Base-by-base conservation (phyloP, 495 filamentous ascomycete species). In the Xylaria telfairii region DNA sequence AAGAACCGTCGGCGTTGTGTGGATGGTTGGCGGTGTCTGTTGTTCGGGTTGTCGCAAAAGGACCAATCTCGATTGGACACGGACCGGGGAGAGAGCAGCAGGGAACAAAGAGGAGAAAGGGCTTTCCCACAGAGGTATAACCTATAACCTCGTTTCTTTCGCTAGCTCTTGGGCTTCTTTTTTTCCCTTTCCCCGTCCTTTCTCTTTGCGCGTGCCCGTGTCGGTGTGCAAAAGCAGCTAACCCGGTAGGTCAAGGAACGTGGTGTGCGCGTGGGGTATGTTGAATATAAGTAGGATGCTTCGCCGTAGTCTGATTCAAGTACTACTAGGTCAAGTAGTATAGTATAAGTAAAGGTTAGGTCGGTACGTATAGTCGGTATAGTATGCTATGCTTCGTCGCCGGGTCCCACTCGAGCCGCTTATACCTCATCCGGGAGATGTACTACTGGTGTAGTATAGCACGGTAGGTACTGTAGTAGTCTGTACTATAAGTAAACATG, bases 181-280 rank as follows among this genome's bases (percentile, higher is more conserved):
- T 17, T n/a, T 28, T 66, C 30, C 42, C 17, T 42, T 65, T 65
- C 28, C 17, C 39, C 37, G 32, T 28, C 59, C 10, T 17, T 61
- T 32, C n/a, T 66, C 26, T 21, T 19, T 44, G 28, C 24, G 61
- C n/a, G 24, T 51, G 44, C 24, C 5, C 7, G 37, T 21, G 49
- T 67, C 65, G 65, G 65, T 67, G 65, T 67, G 62, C 44, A 65
- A 21, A 49, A 49, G 62, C 44, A 46, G 46, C 62, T 65, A 59
- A 59, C n/a, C n/a, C n/a, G n/a, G n/a, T n/a, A n/a, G n/a, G n/a
- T n/a, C n/a, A n/a, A n/a, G n/a, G n/a, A 15, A 19, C 3, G 42
- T 34, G 28, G 54, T 57, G 19, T 59, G 32, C 30, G 30, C 30
- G 56, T 59, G 26, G 30, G 13, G n/a, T n/a, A n/a, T n/a, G n/a